Percentiles rank a stretch among this genome's conserved stretches.
phyloP scores from a whole-genome alignment of 2,329 filamentous ascomycete genomes.

The Xylariaceae sp. region DNA sequence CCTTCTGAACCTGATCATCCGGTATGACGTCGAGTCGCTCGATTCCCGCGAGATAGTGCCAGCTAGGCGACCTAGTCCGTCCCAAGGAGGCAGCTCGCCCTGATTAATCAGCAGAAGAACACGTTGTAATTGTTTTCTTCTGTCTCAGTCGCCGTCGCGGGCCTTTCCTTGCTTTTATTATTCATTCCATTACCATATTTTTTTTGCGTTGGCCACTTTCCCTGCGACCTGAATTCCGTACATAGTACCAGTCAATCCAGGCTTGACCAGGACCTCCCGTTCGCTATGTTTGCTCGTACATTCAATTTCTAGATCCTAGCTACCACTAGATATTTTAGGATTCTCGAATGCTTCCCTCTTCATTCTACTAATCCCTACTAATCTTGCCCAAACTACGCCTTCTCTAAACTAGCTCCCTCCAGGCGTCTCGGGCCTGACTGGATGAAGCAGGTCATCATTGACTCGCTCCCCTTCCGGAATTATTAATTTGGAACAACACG shows the following conservation, averaged over 20 bases:
- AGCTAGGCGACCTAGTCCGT: neutral
- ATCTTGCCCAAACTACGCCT: neutral
- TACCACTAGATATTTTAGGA: neutral
- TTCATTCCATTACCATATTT: neutral
- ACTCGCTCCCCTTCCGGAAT: neutral
- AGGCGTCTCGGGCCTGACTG: conserved; percentile 11
- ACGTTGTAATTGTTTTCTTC: conserved; percentile 15
- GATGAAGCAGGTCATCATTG: conserved; percentile 19
- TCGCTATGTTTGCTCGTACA: neutral
- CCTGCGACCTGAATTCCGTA: neutral
- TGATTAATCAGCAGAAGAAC: conserved; percentile 21
- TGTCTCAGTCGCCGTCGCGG: too few species aligned
- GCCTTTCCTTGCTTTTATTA: neutral
- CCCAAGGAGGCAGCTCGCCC: neutral
- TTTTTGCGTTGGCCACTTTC: neutral
- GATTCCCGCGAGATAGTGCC: conserved; percentile 1
- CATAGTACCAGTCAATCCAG: neutral
- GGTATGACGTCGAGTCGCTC: conserved; percentile 26
- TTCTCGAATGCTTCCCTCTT: conserved; percentile 7
- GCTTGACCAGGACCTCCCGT: neutral
- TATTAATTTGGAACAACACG: conserved; percentile 12
- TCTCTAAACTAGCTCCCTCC: neutral
- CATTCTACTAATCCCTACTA: neutral
- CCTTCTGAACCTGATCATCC: conserved; percentile 23
- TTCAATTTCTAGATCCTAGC: conserved; percentile 19